Base-by-base conservation (phyloP, 2,329 filamentous ascomycete species). In the Curvularia lunata region DNA sequence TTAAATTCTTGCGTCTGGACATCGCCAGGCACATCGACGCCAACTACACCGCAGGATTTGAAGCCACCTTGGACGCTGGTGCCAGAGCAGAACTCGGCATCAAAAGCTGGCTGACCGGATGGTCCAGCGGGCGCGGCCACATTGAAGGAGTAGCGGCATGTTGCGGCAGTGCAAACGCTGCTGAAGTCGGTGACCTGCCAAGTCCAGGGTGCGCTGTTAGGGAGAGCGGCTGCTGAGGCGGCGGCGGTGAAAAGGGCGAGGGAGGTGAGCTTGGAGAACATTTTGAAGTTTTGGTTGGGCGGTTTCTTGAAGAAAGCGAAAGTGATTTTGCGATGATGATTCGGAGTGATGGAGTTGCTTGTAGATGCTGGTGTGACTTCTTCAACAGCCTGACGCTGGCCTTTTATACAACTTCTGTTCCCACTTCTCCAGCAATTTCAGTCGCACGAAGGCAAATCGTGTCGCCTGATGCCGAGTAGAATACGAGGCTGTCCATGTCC, bases 121-220 rank as follows among this genome's bases (percentile, higher is more conserved):
- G 61, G 63, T 5, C 68, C 66, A 2, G 30, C 13, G 1, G 61
- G 48, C 0, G 56, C 61, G 16, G 63, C 56, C 4, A 69, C 56
- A 40, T 59, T 63, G 40, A 68, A 65, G 40, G 45, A 56, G 52
- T 69, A 69, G 46, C 59, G 54, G 49, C 68, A 70, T 2, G 61
- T 63, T 18, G 66, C 61, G 28, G 65, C 64, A 27, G 52, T 64
- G 54, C 66, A 69, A 40, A 55, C 59, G 46, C 62, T 68, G 37
- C 57, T 63, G 56, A 64, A 66, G 43, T 48, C 43, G 12, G 54
- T 49, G 25, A 70, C 52, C 10, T 45, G n/a, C 64, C 68, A 70
- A n/a, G 57, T 51, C 55, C 58, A 69, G 10, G 52, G 28, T 30
- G 34, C 34, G 25, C 13, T 28, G 18, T 32, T 37, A 8, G 61